These are phyloP conservation scores for Pseudocercospora musae DNA, from an alignment of 2,329 filamentous ascomycete species.

Conservation along the genomic window DNA sequence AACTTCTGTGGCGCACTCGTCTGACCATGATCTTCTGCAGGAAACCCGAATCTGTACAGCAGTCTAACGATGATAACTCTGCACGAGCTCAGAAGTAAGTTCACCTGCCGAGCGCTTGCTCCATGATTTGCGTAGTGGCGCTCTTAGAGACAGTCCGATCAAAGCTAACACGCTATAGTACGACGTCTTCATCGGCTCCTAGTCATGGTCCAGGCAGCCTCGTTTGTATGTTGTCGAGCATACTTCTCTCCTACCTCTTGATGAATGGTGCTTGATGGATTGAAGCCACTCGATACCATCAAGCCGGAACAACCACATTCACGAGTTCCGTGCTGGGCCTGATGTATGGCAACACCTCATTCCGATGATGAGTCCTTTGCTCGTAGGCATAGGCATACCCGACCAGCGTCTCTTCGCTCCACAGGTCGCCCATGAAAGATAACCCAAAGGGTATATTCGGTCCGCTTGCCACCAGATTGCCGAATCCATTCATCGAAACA, in stretches of 20 bases:
- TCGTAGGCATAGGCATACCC: conserved; percentile 68
- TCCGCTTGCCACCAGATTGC: conserved; percentile 52
- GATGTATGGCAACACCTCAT: conserved; percentile 49
- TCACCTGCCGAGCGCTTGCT: background rate
- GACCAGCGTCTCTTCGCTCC: conserved; percentile 60
- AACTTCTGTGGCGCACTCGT: background rate
- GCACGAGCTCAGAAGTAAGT: background rate
- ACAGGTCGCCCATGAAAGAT: conserved; percentile 59
- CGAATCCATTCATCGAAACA: conserved; percentile 45
- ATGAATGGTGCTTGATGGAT: background rate
- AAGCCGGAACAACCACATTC: conserved; percentile 38
- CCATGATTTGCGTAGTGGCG: background rate
- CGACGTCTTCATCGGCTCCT: background rate
- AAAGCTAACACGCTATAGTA: background rate
- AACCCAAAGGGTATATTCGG: conserved; percentile 61
- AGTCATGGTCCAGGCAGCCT: background rate
- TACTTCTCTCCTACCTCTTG: background rate
- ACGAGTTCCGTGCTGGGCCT: conserved; percentile 48
- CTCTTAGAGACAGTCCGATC: background rate
- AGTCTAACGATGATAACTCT: background rate
- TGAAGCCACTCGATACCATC: background rate
- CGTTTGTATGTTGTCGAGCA: background rate
- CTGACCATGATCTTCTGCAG: background rate
- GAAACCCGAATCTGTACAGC: background rate
- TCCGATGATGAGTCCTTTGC: conserved; percentile 53